A percentile compares a stretch with the other conserved stretches of the same genome.
phyloP scores from a whole-genome alignment of 148 eudicot genomes.

The Cornus florida region DNA sequence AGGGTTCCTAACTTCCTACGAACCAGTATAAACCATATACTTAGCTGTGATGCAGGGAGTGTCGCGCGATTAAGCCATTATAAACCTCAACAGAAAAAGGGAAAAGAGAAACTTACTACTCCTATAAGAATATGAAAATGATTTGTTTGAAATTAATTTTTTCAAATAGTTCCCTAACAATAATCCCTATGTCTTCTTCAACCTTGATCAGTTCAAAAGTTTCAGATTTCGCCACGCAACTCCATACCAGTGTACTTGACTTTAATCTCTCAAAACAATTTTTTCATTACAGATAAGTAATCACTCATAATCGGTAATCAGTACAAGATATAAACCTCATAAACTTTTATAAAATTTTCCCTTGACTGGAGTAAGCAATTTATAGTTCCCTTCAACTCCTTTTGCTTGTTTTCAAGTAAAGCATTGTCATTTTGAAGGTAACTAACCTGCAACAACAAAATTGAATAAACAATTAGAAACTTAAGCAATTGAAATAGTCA shows the following conservation, averaged over 20 bases:
- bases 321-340: conserved; percentile 38
- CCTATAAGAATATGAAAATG: no score
- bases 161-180: background rate
- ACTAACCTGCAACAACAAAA: conserved; percentile 31
- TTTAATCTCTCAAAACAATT: background rate
- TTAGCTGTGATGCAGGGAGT: background rate
- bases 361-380: conserved; percentile 46
- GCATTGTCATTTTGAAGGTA: conserved; percentile 53
- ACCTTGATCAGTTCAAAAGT: background rate
- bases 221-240: background rate
- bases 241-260: background rate
- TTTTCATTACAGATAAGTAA: background rate
- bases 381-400: conserved; percentile 55
- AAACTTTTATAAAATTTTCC: conserved; percentile 51
- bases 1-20: no score
- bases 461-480: background rate
- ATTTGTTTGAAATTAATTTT: background rate
- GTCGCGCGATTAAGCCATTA: background rate
- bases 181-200: background rate
- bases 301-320: background rate
- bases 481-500: background rate
- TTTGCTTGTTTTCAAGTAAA: conserved; percentile 58
- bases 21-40: background rate
- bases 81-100: background rate
- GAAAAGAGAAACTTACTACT: background rate